These are phyloP conservation scores for Candida jianshihensis DNA, from an alignment of 805 yeast genomes.

Conservation along the genomic window DNA sequence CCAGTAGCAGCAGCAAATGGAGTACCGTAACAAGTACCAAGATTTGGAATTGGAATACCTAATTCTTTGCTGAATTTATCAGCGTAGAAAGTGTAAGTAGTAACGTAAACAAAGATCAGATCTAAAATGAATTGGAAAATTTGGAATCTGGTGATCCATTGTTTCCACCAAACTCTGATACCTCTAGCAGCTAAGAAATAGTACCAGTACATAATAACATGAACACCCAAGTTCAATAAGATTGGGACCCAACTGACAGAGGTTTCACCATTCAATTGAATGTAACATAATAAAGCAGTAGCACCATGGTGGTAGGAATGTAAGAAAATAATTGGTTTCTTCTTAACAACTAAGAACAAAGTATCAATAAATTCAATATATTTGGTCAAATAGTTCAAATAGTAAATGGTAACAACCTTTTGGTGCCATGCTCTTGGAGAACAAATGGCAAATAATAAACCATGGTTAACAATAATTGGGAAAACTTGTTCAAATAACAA, in stretches of 20 bases:
- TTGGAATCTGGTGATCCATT: constrained; percentile 96
- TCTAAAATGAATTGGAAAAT: constrained; percentile 90
- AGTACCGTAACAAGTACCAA: constrained; percentile 85
- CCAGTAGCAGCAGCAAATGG: constrained; percentile 92
- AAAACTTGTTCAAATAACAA: constrained; percentile 78
- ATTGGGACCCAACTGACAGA: constrained; percentile 95
- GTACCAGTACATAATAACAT: constrained; percentile 96
- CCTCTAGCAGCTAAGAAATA: constrained; percentile 91
- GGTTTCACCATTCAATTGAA: constrained; percentile 85
- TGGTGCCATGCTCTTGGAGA: constrained; percentile 73
- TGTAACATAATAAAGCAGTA: constrained; percentile 88
- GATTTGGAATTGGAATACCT: constrained; percentile 56
- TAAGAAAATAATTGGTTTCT: constrained; percentile 85
- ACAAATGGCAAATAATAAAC: constrained; percentile 81
- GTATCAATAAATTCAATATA: constrained; percentile 88
- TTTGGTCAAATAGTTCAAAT: constrained; percentile 86
- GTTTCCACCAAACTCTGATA: constrained; percentile 98
- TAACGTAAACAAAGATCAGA: constrained; percentile 85
- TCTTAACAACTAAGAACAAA: constrained; percentile 81
- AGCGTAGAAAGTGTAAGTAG: constrained; percentile 87
- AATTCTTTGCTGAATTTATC: constrained; percentile 42
- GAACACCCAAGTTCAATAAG: constrained; percentile 81
- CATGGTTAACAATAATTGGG: constrained; percentile 70
- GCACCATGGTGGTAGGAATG: constrained; percentile 99
- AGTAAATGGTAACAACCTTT: constrained; percentile 75